A percentile compares a stretch with the other conserved stretches of the same genome.
Evolutionary conservation across 164 flowering plant genomes (phyloP).

Genomic region (Aristolochia fimbriata): DNA sequence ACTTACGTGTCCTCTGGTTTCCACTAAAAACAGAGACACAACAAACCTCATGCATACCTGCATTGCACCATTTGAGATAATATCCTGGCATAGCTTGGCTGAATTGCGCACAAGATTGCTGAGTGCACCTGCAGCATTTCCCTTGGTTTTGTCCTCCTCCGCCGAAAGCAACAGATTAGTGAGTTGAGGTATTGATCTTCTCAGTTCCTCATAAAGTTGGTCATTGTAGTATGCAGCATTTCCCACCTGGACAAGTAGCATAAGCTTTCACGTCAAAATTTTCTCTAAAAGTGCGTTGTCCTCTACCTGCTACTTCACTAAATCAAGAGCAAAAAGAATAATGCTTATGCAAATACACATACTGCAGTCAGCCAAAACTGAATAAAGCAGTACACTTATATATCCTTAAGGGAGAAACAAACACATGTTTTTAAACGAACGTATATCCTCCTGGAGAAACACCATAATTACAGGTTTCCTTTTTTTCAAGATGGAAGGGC

Average conservation of each 20-base stretch:
- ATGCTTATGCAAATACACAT: background rate
- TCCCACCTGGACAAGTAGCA: constrained; percentile 57
- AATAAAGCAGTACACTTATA: too few relatives aligned
- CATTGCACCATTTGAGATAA: constrained; percentile 82
- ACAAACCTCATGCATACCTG: constrained; percentile 40
- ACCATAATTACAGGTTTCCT: too few relatives aligned
- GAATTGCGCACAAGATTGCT: constrained; percentile 97
- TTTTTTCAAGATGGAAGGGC: too few relatives aligned
- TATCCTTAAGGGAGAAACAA: too few relatives aligned
- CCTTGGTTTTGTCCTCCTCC: constrained; percentile 94
- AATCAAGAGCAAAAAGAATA: background rate
- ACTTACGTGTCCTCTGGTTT: background rate
- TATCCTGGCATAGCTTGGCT: constrained; percentile 73
- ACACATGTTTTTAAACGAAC: too few relatives aligned
- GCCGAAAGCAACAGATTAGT: constrained; percentile 49
- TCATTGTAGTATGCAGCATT: constrained; percentile 97
- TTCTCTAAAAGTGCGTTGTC: background rate
- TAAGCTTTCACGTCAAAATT: background rate
- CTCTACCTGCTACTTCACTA: background rate
- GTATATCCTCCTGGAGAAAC: too few relatives aligned
- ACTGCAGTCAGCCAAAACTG: too few relatives aligned
- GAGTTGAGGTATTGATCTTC: constrained; percentile 77
- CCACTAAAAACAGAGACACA: background rate
- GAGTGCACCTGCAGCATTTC: constrained; percentile 96
- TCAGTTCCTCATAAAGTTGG: constrained; percentile 75